Base-by-base conservation (phyloP, 805 yeast genomes). In the Teunomyces atbi region DNA sequence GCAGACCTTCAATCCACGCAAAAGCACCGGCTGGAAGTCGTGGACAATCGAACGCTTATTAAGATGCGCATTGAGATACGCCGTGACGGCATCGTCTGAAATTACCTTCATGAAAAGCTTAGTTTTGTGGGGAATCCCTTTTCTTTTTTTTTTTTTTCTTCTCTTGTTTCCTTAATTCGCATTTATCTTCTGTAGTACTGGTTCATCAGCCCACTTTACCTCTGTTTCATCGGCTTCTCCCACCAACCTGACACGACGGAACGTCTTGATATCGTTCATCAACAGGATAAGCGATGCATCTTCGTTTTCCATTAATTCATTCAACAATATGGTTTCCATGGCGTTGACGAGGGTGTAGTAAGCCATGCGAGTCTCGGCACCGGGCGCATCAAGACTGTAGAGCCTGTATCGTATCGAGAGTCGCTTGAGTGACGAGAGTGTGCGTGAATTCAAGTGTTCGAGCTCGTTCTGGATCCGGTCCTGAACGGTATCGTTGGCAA, bases 11-110 rank as follows among this genome's bases (percentile, higher is more conserved):
- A 82, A 64, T 0, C 80, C 76, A 0, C 47, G 15, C 2, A 66
- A 32, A 3, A 79, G 59, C 0, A 64, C 62, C 0, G 58, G 52
- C 45, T 77, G 81, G 51, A 66, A 76, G 2, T 46, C 45, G 6
- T 53, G 29, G 1, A 52, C 32, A 4, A 77, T 50, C 1, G 64
- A 61, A 0, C 53, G 50, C 3, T 42, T 46, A 6, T 54, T 43
- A n/a, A 77, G 51, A 1, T 50, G 34, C 4, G 46, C 45, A 19
- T 73, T 55, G 4, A 77, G 54, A 21, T 49, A 41, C 1, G 56
- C 48, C 21, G 65, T 60, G 1, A 68, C 61, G 2, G 51, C 54
- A 6, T 70, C 69, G 38, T 66, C 69, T 11, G 66, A 50, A 20
- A 66, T 46, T 6, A 66, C 55, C 46, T 59, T 64, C 71, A 66